Evolutionary conservation across 306 rosid genomes (phyloP), one percentile per base, ranked within the genome.

Genomic region (Amphicarpaea edgeworthii): DNA sequence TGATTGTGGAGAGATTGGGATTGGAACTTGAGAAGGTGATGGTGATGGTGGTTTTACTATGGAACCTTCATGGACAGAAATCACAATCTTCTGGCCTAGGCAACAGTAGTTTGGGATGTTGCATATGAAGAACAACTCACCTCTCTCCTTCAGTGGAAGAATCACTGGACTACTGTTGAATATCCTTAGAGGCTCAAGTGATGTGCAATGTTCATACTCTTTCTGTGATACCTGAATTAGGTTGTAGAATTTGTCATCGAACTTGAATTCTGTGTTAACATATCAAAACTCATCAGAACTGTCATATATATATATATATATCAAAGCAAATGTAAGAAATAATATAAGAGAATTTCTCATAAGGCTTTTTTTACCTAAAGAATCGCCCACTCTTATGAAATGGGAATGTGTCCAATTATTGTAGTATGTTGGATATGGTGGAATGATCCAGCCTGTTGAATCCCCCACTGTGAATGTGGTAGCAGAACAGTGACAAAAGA

Each of bases 361-460:
- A 17, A 20, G 19, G 10, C 12, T 16, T 59, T 54, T 16, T 59
- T 54, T 84, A 80, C 87, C 82, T 49, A 84, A 19, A 80, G 85
- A 71, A 62, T 84, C 87, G 17, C 82, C 87, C 9, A 6, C 34
- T 72, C 65, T 71, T 6, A 84, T n/a, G 73, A 60, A 42, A 10
- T 80, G 70, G 34, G 79, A 65, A 20, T 49, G 32, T 50, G 87
- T 21, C 87, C 87, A 80, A 72, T 81, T 76, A 16, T 19, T 50
- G 45, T 84, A 84, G 61, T 49, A 84, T 1, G 64, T 14, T 72
- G 85, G 80, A 84, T 58, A 76, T 9, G 85, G 87, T 72, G 87
- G 87, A 84, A 80, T 17, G 21, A 16, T 26, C 87, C 87, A 84
- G 8, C 87, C 87, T 15, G 70, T 26, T 41, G 87, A 84, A 57